These are phyloP conservation scores for Coniosporium apollinis DNA, from an alignment of 495 filamentous ascomycete species.

Conservation along the genomic window DNA sequence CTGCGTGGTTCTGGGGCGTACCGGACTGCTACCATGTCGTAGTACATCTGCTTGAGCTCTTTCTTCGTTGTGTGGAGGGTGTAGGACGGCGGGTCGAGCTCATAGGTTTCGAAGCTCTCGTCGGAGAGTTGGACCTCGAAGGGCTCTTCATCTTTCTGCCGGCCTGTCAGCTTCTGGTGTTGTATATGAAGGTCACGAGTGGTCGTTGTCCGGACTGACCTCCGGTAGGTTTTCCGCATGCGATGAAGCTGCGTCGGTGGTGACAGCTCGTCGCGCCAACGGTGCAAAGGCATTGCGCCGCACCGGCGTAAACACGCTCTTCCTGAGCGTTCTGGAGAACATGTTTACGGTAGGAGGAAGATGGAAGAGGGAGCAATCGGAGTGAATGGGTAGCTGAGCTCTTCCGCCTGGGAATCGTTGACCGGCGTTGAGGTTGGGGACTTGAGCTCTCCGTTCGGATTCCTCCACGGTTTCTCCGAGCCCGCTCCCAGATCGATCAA, in stretches of 20 bases:
- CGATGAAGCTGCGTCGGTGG: conserved; percentile 82
- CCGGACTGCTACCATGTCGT: conserved; percentile 88
- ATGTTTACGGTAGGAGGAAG: too few relatives aligned
- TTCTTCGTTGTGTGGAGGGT: conserved; percentile 86
- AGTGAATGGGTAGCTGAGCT: too few relatives aligned
- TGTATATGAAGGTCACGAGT: background rate
- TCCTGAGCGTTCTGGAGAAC: conserved; percentile 20
- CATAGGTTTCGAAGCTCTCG: conserved; percentile 98
- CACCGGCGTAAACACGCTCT: conserved; percentile 31
- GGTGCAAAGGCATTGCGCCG: conserved; percentile 37
- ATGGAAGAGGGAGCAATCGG: too few relatives aligned
- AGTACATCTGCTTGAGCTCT: conserved; percentile 97
- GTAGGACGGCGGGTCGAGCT: conserved; percentile 88
- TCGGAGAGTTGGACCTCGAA: conserved; percentile 87
- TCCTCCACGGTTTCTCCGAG: too few relatives aligned
- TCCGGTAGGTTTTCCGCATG: conserved; percentile 62
- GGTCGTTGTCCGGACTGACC: conserved; percentile 23
- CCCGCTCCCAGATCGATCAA: too few relatives aligned
- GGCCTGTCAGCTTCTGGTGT: background rate
- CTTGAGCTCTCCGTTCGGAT: too few relatives aligned
- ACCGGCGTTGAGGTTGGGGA: too few relatives aligned
- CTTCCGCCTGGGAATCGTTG: too few relatives aligned
- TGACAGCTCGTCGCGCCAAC: conserved; percentile 56
- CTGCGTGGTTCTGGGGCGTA: conserved; percentile 26
- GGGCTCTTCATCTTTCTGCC: conserved; percentile 78